These are phyloP conservation scores for Dothistroma septosporum DNA, from an alignment of 2,329 filamentous ascomycete genomes.

Conservation along the genomic window DNA sequence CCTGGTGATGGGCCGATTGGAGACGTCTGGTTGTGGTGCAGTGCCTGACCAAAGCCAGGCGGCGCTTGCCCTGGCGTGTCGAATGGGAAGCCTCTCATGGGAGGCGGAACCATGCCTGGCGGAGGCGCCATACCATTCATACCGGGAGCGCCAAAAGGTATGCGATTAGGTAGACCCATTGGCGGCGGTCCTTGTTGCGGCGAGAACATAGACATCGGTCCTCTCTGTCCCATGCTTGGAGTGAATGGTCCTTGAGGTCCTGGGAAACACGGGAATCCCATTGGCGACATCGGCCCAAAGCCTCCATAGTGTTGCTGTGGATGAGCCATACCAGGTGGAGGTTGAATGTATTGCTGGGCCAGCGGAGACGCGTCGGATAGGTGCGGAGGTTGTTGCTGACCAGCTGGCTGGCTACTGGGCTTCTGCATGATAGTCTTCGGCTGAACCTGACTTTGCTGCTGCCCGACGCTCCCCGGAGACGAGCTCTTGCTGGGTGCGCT, in stretches of 20 bases:
- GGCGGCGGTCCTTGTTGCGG: constrained; percentile 47
- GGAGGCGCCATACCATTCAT: constrained; percentile 47
- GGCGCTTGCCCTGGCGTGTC: constrained; percentile 44
- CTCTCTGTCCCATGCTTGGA: constrained; percentile 50
- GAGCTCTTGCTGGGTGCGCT: constrained; percentile 50
- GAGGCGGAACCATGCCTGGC: constrained; percentile 54
- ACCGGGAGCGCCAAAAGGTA: constrained; percentile 52
- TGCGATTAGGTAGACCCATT: constrained; percentile 41
- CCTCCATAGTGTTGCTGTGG: constrained; percentile 38
- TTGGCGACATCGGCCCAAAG: constrained; percentile 45
- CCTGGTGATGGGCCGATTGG: constrained; percentile 34
- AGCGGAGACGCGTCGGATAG: constrained; percentile 33
- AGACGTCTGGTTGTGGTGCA: constrained; percentile 28
- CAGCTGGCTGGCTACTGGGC: constrained; percentile 50
- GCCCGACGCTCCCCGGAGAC: constrained; percentile 57
- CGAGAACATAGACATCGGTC: constrained; percentile 52
- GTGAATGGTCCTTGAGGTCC: constrained; percentile 53
- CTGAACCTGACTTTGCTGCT: constrained; percentile 62
- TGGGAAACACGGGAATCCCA: constrained; percentile 56
- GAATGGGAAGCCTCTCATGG: constrained; percentile 52
- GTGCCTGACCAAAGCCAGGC: constrained; percentile 52
- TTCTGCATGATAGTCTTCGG: constrained; percentile 62
- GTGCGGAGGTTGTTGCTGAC: constrained; percentile 43
- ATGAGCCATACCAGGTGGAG: constrained; percentile 54
- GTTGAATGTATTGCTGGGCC: constrained; percentile 57